Conservation (phyloP, 1,139 yeast species). For the Pichia cactophila region DNA sequence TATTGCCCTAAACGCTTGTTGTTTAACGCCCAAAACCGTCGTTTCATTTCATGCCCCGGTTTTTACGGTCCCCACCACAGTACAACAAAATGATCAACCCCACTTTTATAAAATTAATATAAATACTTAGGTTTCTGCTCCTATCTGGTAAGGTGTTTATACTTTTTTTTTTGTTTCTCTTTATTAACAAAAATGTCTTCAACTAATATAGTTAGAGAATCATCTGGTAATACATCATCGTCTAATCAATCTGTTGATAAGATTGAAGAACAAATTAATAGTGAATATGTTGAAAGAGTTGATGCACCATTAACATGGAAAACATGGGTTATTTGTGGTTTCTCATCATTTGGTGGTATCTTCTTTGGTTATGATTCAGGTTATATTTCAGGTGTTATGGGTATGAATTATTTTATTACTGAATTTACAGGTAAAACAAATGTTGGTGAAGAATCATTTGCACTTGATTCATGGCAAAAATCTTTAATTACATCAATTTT, state of each 20-base stretch:
- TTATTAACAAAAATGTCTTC: neutral
- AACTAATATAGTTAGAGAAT: neutral
- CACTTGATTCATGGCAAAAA: constrained; percentile 26
- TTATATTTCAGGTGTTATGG: constrained; percentile 50
- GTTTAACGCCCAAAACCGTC: no score
- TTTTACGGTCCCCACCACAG: neutral
- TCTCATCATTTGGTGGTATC: constrained; percentile 50
- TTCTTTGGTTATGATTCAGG: constrained; percentile 57
- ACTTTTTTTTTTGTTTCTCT: no score
- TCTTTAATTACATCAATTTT: constrained; percentile 50
- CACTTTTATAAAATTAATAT: no score
- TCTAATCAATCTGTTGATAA: constrained; percentile 3
- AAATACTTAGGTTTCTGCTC: no score
- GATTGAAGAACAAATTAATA: neutral
- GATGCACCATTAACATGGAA: constrained; percentile 29
- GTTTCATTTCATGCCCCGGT: no score
- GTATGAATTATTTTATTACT: constrained; percentile 41
- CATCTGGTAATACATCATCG: neutral
- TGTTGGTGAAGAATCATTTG: constrained; percentile 15
- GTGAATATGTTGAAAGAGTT: constrained; percentile 18
- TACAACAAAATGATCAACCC: neutral
- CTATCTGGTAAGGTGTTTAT: no score
- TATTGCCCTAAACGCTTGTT: no score
- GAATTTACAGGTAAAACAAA: constrained; percentile 29
- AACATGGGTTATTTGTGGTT: constrained; percentile 30